Percentiles rank a stretch among this genome's conserved stretches.
These are phyloP conservation scores for Fusarium verrucosum DNA, from an alignment of 2,329 filamentous ascomycete genomes.

Conservation along the genomic window DNA sequence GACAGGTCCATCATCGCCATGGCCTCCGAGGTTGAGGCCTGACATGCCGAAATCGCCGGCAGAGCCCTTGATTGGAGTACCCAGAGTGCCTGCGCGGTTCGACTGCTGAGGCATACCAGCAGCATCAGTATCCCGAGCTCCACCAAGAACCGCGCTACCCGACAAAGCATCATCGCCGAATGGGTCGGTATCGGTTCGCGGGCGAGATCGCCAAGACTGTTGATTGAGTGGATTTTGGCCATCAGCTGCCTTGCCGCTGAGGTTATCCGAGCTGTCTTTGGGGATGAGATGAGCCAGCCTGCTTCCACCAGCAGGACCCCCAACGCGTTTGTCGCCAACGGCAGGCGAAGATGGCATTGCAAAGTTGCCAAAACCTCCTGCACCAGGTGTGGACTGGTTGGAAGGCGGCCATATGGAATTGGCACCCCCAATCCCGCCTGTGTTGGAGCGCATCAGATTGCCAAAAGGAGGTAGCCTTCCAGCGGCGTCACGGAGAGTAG, in stretches of 20 bases:
- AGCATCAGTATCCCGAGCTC: conserved; percentile 73
- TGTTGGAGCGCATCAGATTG: conserved; percentile 64
- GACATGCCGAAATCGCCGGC: conserved; percentile 71
- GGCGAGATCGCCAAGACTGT: conserved; percentile 66
- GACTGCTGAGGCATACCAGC: conserved; percentile 41
- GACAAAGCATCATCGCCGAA: conserved; percentile 74
- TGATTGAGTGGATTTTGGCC: conserved; percentile 53
- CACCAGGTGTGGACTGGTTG: conserved; percentile 69
- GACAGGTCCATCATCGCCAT: conserved; percentile 73
- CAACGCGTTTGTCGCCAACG: conserved; percentile 77
- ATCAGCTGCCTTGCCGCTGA: conserved; percentile 61
- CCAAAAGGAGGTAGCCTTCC: conserved; percentile 53
- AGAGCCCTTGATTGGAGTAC: conserved; percentile 64
- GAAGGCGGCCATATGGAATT: conserved; percentile 56
- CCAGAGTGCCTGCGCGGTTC: conserved; percentile 55
- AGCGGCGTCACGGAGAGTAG: conserved; percentile 45
- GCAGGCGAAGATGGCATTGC: conserved; percentile 67
- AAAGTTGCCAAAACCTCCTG: conserved; percentile 90
- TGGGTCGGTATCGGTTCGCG: conserved; percentile 77
- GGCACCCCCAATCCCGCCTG: conserved; percentile 58
- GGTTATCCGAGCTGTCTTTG: conserved; percentile 77
- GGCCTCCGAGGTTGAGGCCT: conserved; percentile 65
- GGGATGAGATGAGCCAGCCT: conserved; percentile 85
- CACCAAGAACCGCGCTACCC: conserved; percentile 78
- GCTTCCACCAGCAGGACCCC: conserved; percentile 77